Percentiles rank a stretch among this genome's conserved stretches.
Conservation (phyloP, 1,284 basidiomycete species). For the Exobasidium rhododendri region DNA sequence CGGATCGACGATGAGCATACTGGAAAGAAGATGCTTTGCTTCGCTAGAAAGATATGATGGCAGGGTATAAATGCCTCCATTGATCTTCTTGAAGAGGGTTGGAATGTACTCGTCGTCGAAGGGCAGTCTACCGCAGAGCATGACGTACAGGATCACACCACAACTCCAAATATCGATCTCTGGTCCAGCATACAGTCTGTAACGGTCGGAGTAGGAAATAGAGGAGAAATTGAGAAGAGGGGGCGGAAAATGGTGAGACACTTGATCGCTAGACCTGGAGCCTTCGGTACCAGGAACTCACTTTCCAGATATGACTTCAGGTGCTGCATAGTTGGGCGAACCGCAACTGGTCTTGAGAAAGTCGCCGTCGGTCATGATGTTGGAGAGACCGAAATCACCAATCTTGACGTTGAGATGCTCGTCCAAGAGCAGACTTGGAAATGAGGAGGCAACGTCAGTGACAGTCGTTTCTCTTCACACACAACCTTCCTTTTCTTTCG, state of each 20-base stretch:
- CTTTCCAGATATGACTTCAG: constrained; percentile 52
- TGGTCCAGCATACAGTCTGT: constrained; percentile 47
- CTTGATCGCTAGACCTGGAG: not conserved
- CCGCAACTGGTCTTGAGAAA: constrained; percentile 55
- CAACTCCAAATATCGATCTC: constrained; percentile 55
- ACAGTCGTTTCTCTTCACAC: constrained; percentile 6
- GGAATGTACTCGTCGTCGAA: constrained; percentile 55
- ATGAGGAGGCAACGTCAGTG: not conserved
- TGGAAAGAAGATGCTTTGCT: constrained; percentile 44
- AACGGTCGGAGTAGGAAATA: constrained; percentile 9
- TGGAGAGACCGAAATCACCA: constrained; percentile 54
- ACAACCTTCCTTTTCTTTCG: constrained; percentile 9
- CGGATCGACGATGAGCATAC: constrained; percentile 54
- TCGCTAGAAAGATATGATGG: constrained; percentile 50
- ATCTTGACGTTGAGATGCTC: constrained; percentile 54
- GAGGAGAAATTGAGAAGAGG: not conserved
- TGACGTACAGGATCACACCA: constrained; percentile 54
- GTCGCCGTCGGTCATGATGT: constrained; percentile 54
- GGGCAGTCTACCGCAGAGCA: constrained; percentile 51
- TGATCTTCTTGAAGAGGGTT: constrained; percentile 55
- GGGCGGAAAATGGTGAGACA: not conserved
- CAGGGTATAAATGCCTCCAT: constrained; percentile 49
- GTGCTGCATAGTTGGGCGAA: constrained; percentile 53
- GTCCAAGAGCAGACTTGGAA: constrained; percentile 45
- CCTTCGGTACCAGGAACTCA: too few species aligned